Conservation (phyloP, 2,329 filamentous ascomycete species). For the Arthrobotrys musiformis region DNA sequence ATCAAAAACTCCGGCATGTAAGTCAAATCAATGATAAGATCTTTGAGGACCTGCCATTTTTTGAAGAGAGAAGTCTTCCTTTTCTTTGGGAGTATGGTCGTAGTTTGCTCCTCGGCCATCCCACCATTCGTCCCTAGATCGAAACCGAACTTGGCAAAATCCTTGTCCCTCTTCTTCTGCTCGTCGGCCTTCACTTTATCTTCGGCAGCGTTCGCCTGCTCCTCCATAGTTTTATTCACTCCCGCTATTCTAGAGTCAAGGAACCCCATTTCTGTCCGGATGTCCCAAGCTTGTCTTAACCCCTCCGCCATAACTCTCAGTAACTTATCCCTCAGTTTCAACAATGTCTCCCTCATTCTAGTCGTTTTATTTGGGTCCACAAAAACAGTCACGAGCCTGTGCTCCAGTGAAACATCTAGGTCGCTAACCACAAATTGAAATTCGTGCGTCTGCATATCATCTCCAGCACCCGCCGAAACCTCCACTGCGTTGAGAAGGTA, state of each 20-base stretch:
- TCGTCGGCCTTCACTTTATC: neutral
- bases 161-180: neutral
- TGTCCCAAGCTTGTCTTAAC: constrained; percentile 11
- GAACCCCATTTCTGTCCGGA: constrained; percentile 14
- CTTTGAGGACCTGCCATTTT: constrained; percentile 6
- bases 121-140: neutral
- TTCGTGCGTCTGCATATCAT: neutral
- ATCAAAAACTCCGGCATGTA: neutral
- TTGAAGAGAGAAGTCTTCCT: neutral
- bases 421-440: constrained; percentile 26
- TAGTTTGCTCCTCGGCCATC: neutral
- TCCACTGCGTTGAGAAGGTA: constrained; percentile 37
- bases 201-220: neutral
- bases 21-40: neutral
- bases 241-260: constrained; percentile 24
- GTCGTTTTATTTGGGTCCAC: constrained; percentile 41
- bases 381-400: constrained; percentile 23
- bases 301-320: neutral
- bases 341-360: constrained; percentile 16
- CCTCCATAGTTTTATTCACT: neutral
- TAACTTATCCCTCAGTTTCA: constrained; percentile 22
- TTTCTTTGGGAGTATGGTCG: neutral
- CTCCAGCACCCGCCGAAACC: neutral
- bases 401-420: constrained; percentile 24
- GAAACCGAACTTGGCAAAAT: neutral